Conservation (phyloP, 257 asterid genomes). For the Ballota nigra region DNA sequence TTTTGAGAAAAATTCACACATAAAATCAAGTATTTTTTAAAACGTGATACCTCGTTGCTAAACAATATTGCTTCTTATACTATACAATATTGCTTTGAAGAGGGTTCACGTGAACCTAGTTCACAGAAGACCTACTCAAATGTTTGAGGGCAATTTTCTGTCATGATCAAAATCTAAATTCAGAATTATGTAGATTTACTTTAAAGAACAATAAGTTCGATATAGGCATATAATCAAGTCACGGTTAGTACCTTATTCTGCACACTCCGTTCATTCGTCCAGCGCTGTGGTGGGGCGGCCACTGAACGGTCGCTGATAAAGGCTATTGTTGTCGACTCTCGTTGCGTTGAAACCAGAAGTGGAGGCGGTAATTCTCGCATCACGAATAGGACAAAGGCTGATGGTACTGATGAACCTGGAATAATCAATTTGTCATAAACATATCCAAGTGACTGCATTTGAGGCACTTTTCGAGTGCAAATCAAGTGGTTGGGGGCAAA, state of each 20-base stretch:
- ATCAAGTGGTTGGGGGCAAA: too few relatives aligned
- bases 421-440: background rate
- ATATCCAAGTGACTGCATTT: background rate
- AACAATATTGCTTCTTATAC: too few relatives aligned
- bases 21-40: too few relatives aligned
- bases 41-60: too few relatives aligned
- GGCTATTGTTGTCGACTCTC: conserved; percentile 64
- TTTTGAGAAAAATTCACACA: background rate
- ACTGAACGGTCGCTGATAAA: conserved; percentile 54
- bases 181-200: too few relatives aligned
- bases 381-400: conserved; percentile 69
- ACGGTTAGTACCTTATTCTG: conserved; percentile 59
- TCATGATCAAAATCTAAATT: too few relatives aligned
- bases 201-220: background rate
- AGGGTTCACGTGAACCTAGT: too few relatives aligned
- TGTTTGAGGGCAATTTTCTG: too few relatives aligned
- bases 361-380: conserved; percentile 88
- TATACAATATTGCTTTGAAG: background rate
- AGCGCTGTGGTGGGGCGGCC: conserved; percentile 44
- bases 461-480: too few relatives aligned
- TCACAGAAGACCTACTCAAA: too few relatives aligned
- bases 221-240: background rate
- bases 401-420: conserved; percentile 81
- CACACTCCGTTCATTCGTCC: conserved; percentile 52
- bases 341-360: conserved; percentile 33